These are phyloP conservation scores for Aspergillus arachidicola DNA, from an alignment of 2,329 filamentous ascomycete species.

Conservation along the genomic window DNA sequence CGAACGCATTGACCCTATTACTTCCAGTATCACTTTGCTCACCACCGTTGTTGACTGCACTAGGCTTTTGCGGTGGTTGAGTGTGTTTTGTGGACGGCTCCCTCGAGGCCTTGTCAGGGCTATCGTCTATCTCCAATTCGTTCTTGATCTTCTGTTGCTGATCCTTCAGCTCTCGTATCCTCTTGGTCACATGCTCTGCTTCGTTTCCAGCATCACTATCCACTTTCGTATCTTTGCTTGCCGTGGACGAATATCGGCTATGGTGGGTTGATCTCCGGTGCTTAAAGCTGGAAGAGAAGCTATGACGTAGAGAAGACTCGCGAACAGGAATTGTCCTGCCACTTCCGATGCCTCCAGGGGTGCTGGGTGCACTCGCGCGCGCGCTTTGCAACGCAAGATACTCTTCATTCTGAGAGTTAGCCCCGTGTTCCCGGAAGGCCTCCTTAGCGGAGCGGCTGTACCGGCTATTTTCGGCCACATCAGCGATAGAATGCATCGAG, in stretches of 20 bases:
- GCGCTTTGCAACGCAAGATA: conserved; percentile 37
- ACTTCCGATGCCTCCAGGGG: conserved; percentile 44
- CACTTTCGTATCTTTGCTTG: conserved; percentile 43
- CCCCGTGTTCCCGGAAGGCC: conserved; percentile 17
- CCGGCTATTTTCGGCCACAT: conserved; percentile 43
- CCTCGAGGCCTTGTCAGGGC: conserved; percentile 28
- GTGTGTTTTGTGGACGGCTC: conserved; percentile 17
- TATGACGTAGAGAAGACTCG: conserved; percentile 67
- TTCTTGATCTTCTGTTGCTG: conserved; percentile 59
- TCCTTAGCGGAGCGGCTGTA: conserved; percentile 24
- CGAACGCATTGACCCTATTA: conserved; percentile 14
- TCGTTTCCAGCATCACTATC: conserved; percentile 44
- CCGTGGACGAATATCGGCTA: conserved; percentile 40
- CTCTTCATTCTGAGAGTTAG: conserved; percentile 32
- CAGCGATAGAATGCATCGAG: conserved; percentile 46
- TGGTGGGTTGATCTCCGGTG: conserved; percentile 56
- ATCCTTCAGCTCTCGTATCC: conserved; percentile 61
- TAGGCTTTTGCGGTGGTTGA: conserved; percentile 16
- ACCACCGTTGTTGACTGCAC: conserved; percentile 1
- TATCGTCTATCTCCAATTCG: conserved; percentile 46
- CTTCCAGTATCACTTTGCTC: neutral
- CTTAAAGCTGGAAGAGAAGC: conserved; percentile 54
- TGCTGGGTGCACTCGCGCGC: conserved; percentile 28
- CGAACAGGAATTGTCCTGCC: conserved; percentile 64
- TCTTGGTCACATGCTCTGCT: conserved; percentile 59